A percentile compares a stretch with the other conserved stretches of the same genome.
Evolutionary conservation across 805 yeast species (phyloP).

Genomic region (Zygoascus tannicola): DNA sequence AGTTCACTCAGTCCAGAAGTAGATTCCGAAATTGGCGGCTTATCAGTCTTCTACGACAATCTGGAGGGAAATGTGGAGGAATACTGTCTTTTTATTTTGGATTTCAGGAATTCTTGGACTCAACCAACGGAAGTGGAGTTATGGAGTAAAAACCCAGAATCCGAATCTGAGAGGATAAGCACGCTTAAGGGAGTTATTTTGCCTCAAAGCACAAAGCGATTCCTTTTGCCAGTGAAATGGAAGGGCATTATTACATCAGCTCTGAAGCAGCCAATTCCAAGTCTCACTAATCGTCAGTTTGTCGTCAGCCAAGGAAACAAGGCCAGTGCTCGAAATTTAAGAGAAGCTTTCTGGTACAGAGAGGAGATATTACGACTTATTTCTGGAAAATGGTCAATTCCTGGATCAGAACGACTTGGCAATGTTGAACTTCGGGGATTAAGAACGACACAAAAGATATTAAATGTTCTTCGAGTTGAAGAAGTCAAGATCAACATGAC

Average conservation of each 20-base stretch:
- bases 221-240: slow-evolving; percentile 62
- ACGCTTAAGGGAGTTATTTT: slow-evolving; percentile 26
- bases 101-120: slow-evolving; percentile 74
- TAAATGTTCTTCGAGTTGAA: slow-evolving; percentile 35
- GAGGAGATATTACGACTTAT: slow-evolving; percentile 51
- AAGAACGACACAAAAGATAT: slow-evolving; percentile 53
- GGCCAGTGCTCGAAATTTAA: slow-evolving; percentile 30
- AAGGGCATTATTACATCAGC: slow-evolving; percentile 36
- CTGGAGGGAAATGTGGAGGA: slow-evolving; percentile 24
- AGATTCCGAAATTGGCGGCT: slow-evolving; percentile 5
- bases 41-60: slow-evolving; percentile 17
- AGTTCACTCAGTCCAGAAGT: too few species aligned
- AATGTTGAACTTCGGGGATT: slow-evolving; percentile 57
- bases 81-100: slow-evolving; percentile 59
- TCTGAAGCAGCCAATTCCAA: slow-evolving; percentile 53
- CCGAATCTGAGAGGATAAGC: slow-evolving; percentile 2
- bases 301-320: slow-evolving; percentile 47
- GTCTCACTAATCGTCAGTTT: slow-evolving; percentile 60
- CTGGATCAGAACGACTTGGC: slow-evolving; percentile 36
- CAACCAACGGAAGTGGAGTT: slow-evolving; percentile 33
- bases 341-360: slow-evolving; percentile 75
- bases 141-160: slow-evolving; percentile 9
- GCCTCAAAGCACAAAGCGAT: slow-evolving; percentile 43
- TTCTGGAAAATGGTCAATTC: slow-evolving; percentile 53
- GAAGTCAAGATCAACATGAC: slow-evolving; percentile 29